Conservation (phyloP, 164 flowering plant genomes). For the Berberis thunbergii region DNA sequence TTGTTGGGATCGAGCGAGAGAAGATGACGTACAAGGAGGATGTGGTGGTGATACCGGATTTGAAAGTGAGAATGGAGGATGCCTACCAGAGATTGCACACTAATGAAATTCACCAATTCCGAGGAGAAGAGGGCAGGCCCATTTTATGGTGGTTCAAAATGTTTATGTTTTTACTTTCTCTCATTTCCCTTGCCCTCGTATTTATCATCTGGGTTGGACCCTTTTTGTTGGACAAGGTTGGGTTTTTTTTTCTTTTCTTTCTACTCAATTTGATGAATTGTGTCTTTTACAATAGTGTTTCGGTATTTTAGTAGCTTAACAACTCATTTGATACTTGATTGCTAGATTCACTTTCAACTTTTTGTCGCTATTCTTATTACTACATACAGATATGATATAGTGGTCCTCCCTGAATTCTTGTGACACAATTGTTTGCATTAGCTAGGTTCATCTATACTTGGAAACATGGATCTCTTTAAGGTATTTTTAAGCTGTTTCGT, state of each 20-base stretch:
- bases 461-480: no score
- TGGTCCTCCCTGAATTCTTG: no score
- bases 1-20: not conserved
- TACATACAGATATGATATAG: no score
- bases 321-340: no score
- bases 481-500: no score
- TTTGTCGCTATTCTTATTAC: no score
- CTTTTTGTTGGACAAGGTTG: constrained; percentile 60
- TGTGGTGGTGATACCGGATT: constrained; percentile 34
- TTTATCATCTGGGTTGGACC: constrained; percentile 62
- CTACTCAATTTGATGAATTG: no score
- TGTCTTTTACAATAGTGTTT: no score
- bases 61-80: constrained; percentile 22
- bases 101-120: constrained; percentile 3
- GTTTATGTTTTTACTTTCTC: constrained; percentile 19
- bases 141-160: constrained; percentile 50
- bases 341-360: no score
- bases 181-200: constrained; percentile 36
- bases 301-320: no score
- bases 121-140: constrained; percentile 13
- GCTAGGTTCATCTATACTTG: no score
- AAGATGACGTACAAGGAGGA: constrained; percentile 27
- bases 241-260: not conserved
- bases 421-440: no score
- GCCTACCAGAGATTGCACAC: constrained; percentile 7